Evolutionary conservation across 2,329 filamentous ascomycete species (phyloP).

Genomic region (Cryphonectria parasitica): DNA sequence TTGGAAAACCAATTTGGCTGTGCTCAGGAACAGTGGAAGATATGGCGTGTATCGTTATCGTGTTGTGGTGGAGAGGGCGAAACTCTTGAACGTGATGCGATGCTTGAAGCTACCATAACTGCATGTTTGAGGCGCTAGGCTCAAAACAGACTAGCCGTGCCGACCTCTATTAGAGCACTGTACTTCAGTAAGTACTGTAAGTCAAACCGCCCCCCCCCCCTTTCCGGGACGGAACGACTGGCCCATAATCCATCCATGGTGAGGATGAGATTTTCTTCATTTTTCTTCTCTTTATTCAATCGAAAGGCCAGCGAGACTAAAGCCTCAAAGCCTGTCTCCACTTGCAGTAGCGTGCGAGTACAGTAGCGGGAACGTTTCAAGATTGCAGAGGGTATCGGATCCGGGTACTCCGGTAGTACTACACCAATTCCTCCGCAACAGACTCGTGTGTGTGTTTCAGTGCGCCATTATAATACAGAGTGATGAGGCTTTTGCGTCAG

Average conservation of each 20-base stretch:
- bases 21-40: not conserved
- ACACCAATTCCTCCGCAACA: not conserved
- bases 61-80: not conserved
- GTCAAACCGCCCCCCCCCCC: too few relatives aligned
- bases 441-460: not conserved
- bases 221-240: too few relatives aligned
- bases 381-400: not conserved
- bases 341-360: not conserved
- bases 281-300: too few relatives aligned
- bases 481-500: not conserved
- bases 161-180: too few relatives aligned
- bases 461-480: not conserved
- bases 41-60: too few relatives aligned
- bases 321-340: too few relatives aligned
- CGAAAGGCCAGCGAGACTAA: too few relatives aligned
- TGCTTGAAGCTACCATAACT: not conserved
- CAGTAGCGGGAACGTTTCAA: not conserved
- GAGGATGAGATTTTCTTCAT: too few relatives aligned
- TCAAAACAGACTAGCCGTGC: not conserved
- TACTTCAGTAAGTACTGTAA: too few relatives aligned
- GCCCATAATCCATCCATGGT: too few relatives aligned
- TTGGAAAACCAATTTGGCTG: not conserved
- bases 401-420: not conserved
- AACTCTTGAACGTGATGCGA: not conserved
- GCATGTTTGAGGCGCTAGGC: not conserved